Base-by-base conservation (phyloP, 257 asterid genomes). In the Solanum habrochaites region DNA sequence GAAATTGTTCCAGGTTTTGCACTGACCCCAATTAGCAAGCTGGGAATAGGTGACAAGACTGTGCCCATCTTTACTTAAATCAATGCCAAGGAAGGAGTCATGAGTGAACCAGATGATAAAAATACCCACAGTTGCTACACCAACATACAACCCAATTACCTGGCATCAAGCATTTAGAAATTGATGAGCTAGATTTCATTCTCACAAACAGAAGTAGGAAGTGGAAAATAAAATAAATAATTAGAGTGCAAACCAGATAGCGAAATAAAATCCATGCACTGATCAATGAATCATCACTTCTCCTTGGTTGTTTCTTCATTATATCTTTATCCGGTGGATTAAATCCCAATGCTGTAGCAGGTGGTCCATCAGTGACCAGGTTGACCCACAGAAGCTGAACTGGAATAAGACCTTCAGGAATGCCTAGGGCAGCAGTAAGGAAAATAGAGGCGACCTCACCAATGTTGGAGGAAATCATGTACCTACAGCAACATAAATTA, bases 361-460 rank as follows among this genome's bases (percentile, higher is more conserved):
- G 99, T 32, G 99, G 99, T n/a, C 99, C 99, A 90, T 97, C 99
- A 29, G 99, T 97, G 56, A 96, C 99, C 88, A 96, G 91, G 91
- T 96, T 97, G 83, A 97, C 99, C 99, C 99, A 97, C 89, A 97
- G 92, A 89, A 97, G 99, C 92, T 97, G 99, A 86, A 96, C 99
- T 5, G 99, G 99, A 77, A 97, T 97, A 91, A 97, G 91, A 88
- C 99, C 99, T 90, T 97, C 99, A 0, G 99, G 99, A 86, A 96
- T 96, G 82, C 99, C 99, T 80, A 97, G 89, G 49, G 99, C 99
- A 31, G 99, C 98, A 8, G 99, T 97, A 25, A 97, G 91, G 84
- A 97, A 97, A 88, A 97, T 97, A 56, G 91, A 97, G 66, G 98
- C 99, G 40, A 97, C 99, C 91, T 97, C 99, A 49, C 99, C 99